Evolutionary conservation across 257 asterid species (phyloP).

Genomic region (Lycium ferocissimum): DNA sequence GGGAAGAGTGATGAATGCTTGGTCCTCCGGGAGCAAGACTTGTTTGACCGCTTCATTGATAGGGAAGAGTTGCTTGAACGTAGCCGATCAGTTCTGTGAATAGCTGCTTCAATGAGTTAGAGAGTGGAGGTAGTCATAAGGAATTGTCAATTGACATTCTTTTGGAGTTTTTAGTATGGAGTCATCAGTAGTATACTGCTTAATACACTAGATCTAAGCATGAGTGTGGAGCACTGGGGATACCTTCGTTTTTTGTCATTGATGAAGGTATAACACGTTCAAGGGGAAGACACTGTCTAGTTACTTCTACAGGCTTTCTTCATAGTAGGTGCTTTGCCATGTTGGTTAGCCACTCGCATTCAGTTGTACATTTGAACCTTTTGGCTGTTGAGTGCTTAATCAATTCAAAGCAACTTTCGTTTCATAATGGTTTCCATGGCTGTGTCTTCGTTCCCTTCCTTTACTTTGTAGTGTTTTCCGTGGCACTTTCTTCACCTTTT

Average conservation of each 20-base stretch:
- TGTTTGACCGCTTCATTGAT: constrained; percentile 85
- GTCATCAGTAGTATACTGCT: constrained; percentile 5
- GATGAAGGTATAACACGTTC: neutral
- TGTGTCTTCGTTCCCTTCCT: neutral
- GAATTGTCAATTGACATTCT: neutral
- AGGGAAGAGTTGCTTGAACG: constrained; percentile 79
- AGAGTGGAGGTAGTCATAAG: neutral
- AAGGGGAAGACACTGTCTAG: neutral
- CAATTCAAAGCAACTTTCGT: neutral
- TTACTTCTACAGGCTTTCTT: neutral
- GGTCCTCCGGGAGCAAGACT: constrained; percentile 75
- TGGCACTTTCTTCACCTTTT: neutral
- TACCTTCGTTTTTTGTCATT: neutral
- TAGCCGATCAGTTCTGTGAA: constrained; percentile 40
- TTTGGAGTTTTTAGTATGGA: neutral
- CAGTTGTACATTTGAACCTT: neutral
- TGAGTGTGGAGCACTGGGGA: neutral
- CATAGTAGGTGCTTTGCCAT: neutral
- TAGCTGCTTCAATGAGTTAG: neutral
- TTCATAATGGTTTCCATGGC: constrained; percentile 5
- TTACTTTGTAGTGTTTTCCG: neutral
- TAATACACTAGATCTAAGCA: constrained; percentile 1
- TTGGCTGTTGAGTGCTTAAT: neutral
- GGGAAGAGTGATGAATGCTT: constrained; percentile 79
- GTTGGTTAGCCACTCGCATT: neutral